Conservation (phyloP, 208 protist genomes). For the Wallacemonas rigidus region DNA sequence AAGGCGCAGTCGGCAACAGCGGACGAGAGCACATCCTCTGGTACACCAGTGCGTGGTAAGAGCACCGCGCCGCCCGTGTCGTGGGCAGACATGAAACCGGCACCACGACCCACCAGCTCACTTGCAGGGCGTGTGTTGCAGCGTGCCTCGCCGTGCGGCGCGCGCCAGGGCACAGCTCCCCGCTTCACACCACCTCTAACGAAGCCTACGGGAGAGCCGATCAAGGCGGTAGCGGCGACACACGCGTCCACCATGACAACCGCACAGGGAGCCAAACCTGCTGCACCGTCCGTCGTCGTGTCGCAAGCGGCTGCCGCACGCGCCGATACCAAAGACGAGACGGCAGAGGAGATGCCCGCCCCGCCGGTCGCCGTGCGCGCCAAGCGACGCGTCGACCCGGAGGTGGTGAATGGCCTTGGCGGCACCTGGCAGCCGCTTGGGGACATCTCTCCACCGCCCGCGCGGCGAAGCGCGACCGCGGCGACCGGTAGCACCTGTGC, state of each 20-base stretch:
- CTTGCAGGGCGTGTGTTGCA: background rate
- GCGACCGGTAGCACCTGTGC: background rate
- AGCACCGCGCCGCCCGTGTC: background rate
- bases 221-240: constrained; percentile 2
- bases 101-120: background rate
- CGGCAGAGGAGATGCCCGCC: constrained; percentile 18
- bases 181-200: background rate
- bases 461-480: background rate
- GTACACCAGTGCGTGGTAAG: background rate
- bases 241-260: background rate
- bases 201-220: background rate
- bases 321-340: constrained; percentile 1
- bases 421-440: background rate
- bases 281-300: background rate
- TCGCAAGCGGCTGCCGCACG: background rate
- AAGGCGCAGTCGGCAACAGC: background rate
- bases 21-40: background rate
- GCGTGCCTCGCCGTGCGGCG: background rate
- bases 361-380: constrained; percentile 18
- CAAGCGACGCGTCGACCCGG: constrained; percentile 14
- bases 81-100: constrained; percentile 8
- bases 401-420: background rate
- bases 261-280: background rate
- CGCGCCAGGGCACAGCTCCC: background rate
- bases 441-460: background rate